Conservation (phyloP, 1,139 yeast species). For the Geotrichum australiense region DNA sequence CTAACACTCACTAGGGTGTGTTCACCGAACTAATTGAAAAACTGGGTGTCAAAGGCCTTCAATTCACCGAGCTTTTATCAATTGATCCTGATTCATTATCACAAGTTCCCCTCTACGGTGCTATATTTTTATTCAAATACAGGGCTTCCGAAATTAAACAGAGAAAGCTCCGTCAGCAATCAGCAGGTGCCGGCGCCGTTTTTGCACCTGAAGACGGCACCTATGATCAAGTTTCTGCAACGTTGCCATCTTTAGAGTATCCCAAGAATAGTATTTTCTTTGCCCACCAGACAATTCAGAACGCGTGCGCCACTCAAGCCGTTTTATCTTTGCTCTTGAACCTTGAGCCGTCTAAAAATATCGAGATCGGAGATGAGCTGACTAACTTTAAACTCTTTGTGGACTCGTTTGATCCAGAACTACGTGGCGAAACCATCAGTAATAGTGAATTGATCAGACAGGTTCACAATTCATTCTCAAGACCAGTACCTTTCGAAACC, state of each 20-base stretch:
- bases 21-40: conserved; percentile 59
- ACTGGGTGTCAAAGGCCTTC: conserved; percentile 50
- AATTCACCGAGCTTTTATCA: conserved; percentile 54
- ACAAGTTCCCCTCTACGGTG: conserved; percentile 47
- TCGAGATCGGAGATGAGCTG: conserved; percentile 48
- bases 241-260: conserved; percentile 10
- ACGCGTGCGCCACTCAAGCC: conserved; percentile 77
- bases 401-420: conserved; percentile 48
- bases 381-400: conserved; percentile 47
- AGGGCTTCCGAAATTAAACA: conserved; percentile 30
- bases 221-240: conserved; percentile 33
- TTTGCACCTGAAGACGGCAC: conserved; percentile 38
- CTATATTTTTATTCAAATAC: conserved; percentile 59
- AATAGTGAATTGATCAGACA: conserved; percentile 53
- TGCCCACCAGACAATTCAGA: conserved; percentile 60
- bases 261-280: conserved; percentile 42
- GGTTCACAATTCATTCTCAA: conserved; percentile 58
- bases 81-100: conserved; percentile 45
- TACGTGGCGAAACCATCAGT: conserved; percentile 58
- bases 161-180: conserved; percentile 10
- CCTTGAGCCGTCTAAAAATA: conserved; percentile 29
- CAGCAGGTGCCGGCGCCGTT: conserved; percentile 25
- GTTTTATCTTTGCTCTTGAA: conserved; percentile 53
- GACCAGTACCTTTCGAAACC: conserved; percentile 46
- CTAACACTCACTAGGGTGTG: conserved; percentile 39